Evolutionary conservation across 2,329 filamentous ascomycete genomes (phyloP), one percentile per base, ranked within the genome.

Genomic region (Hirsutella rhossiliensis): DNA sequence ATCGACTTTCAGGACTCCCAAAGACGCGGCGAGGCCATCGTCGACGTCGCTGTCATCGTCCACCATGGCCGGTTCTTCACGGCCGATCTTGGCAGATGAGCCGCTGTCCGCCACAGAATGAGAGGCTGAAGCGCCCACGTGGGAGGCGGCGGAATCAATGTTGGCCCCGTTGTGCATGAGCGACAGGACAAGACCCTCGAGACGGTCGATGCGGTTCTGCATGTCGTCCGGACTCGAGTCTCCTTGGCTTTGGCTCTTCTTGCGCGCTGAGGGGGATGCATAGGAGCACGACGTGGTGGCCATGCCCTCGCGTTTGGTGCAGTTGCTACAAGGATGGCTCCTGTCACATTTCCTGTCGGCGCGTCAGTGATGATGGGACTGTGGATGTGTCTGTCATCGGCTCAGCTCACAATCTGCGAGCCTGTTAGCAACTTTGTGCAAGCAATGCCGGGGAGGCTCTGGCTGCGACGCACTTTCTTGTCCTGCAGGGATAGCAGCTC

Each of bases 141-240:
- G 56, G 13, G 58, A 54, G 42, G 54, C 54, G 11, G 66, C 57
- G 9, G 64, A 51, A 40, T 76, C 71, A 43, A 72, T 57, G 43
- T 67, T 69, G 50, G 75, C 67, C 45, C 87, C 87, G 61, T 86
- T 89, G 58, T 90, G 90, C 90, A 97, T 96, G 58, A 97, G 65
- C 27, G 87, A 94, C 51, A 97, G 67, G 48, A 97, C 90, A 61
- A 97, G 69, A 54, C 86, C 84, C 73, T 97, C 90, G 52, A 97
- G 73, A 55, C 90, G 80, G 69, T 97, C 89, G 67, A 97, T 97
- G 61, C 92, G 84, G 60, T 94, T 94, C 68, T 97, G 90, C 90
- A 97, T 96, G 64, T 96, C 90, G 73, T 95, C 89, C 41, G 90
- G 87, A 54, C 64, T 79, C 44, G 73, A 66, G 54, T 73, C 64